Base-by-base conservation (phyloP, 352 stramenopile genomes). In the Globisporangium rhizosaccharum region DNA sequence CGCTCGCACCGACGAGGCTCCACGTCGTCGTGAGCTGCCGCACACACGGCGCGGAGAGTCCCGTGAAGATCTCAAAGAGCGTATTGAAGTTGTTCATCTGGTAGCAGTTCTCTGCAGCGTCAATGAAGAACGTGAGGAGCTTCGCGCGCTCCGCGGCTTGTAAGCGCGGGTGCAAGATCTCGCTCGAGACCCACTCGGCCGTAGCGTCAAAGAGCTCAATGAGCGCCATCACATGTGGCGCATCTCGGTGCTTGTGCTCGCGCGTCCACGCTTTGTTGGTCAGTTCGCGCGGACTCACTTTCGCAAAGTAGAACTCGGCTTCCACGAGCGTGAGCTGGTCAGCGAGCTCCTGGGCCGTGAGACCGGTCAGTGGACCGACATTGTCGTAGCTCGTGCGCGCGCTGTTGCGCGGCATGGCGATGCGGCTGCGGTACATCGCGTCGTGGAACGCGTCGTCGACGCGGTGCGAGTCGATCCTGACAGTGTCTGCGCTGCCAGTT, bases 1-100 rank as follows among this genome's bases (percentile, higher is more conserved):
- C 70, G 11, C 59, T 70, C 3, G 79, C 76, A 42, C 68, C 69
- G 10, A 95, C 78, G 7, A 95, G 66, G 5, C 79, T 82, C 86
- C 86, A 95, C 39, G 86, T 94, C 20, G 84, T 92, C 47, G 79
- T 88, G 12, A 95, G 75, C 58, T 93, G 84, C 1, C 85, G 78
- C 56, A 94, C 87, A 51, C 82, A 94, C 10, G 86, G 86, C 30
- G 84, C 82, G 3, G 79, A 91, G 2, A 95, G 63, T 7, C 84
- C 86, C 25, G 80, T 92, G 17, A 76, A 79, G 55, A 95, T 71
- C 67, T 93, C 84, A 50, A 93, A 93, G 11, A 92, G 62, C n/a
- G 84, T 88, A 65, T 95, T 94, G 56, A 95, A 95, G 71, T 92
- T 95, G 71, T 92, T 91, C 69, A 95, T 79, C 53, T 88, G 82